Evolutionary conservation across 1,284 basidiomycete genomes (phyloP), one percentile per base, ranked within the genome.

Genomic region (Pterulicium gracile): DNA sequence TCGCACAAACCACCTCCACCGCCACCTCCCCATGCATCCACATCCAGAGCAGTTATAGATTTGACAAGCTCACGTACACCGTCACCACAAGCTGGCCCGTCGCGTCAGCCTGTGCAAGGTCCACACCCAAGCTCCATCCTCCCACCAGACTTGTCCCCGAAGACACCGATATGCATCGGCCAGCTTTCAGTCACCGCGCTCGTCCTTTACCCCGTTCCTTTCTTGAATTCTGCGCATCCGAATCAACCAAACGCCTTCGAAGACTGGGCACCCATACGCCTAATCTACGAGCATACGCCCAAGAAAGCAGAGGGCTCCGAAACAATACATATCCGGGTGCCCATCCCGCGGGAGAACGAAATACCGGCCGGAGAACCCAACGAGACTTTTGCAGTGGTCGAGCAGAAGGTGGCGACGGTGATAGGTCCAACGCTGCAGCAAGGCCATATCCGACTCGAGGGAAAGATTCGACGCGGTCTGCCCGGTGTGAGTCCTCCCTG

Each of bases 101-200:
- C 45, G 24, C 53, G 46, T 42, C 51, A 50, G 12, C 44, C 49
- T 52, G 22, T 55, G 50, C 47, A 57, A 50, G 42, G 49, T 52
- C 42, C 55, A 22, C 13, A 47, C 47, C 20, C 44, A 40, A 19
- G 53, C 19, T 52, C 56, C 19, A 51, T 57, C 13, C 59, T 77
- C 3, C 71, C 71, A 12, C 63, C 65, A 7, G 76, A 83, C 45
- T 62, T 86, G 18, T 70, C 81, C 10, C 81, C 79, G 7, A 85
- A 81, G 64, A 85, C 83, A 0, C 82, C 85, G 12, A 77, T 95
- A 42, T 95, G 92, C 61, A 93, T 96, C 48, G 92, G 92, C 2
- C 84, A 88, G 46, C 69, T 96, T 43, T 71, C 74, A 36, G 82
- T 83, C 5, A 86, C 83, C 13, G 90, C 88, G 3, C 75, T 95